phyloP scores from a whole-genome alignment of 2,329 filamentous ascomycete species.

The Ascocoryne sarcoides region DNA sequence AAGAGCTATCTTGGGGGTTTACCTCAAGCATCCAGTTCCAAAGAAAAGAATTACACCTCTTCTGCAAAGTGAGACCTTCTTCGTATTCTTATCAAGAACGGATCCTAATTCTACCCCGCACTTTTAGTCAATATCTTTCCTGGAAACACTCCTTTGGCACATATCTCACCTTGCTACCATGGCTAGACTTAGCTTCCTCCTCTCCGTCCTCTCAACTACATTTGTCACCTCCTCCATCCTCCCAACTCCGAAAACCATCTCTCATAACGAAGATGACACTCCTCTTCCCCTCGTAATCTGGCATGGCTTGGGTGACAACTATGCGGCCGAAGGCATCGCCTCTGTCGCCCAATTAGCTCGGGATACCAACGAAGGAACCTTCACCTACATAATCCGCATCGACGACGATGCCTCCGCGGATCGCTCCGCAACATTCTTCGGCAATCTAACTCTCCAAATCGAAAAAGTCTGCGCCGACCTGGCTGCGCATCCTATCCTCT shows the following conservation, averaged over 20 bases:
- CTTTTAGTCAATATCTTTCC: too few species aligned
- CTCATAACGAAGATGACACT: slow-evolving; percentile 38
- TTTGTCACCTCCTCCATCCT: slow-evolving; percentile 3
- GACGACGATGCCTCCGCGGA: slow-evolving; percentile 55
- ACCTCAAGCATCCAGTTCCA: too few species aligned
- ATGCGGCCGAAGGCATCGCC: slow-evolving; percentile 65
- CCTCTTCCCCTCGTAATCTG: slow-evolving; percentile 88
- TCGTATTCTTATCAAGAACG: too few species aligned
- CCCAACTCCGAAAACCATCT: slow-evolving; percentile 1
- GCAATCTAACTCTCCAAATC: slow-evolving; percentile 77
- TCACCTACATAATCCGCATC: slow-evolving; percentile 71
- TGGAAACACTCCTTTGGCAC: too few species aligned
- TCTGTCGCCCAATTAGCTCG: slow-evolving; percentile 64
- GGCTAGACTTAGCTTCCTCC: slow-evolving; percentile 5
- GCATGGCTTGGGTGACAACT: slow-evolving; percentile 77
- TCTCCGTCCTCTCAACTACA: slow-evolving; percentile 1
- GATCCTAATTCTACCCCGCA: too few species aligned
- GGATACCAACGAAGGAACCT: slow-evolving; percentile 68
- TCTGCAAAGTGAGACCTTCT: too few species aligned
- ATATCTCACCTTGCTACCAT: slow-evolving; percentile 3
- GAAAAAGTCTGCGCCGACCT: slow-evolving; percentile 70
- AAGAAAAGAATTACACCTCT: too few species aligned
- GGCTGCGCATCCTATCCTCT: slow-evolving; percentile 66
- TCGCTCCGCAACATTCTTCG: slow-evolving; percentile 78
- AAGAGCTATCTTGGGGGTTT: too few species aligned